These are phyloP conservation scores for Cordyceps militaris DNA, from an alignment of 2,329 filamentous ascomycete species.

Conservation along the genomic window DNA sequence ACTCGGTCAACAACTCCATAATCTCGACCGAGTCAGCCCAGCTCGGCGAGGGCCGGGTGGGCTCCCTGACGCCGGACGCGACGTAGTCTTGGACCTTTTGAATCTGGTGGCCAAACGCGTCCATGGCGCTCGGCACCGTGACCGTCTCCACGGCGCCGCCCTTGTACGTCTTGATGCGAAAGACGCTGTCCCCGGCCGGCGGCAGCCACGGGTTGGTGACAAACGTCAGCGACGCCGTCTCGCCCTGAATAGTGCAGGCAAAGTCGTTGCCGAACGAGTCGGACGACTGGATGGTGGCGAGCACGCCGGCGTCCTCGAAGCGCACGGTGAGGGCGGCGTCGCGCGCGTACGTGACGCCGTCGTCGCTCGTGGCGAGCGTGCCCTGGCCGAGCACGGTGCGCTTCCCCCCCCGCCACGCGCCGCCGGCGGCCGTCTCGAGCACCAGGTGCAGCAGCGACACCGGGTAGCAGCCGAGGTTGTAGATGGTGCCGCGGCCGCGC, in stretches of 20 bases:
- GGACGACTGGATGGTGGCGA: slow-evolving; percentile 22
- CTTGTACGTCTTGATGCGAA: slow-evolving; percentile 20
- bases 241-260: slow-evolving; percentile 19
- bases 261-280: slow-evolving; percentile 23
- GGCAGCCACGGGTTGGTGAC: slow-evolving; percentile 24
- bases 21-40: slow-evolving; percentile 22
- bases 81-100: slow-evolving; percentile 20
- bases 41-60: slow-evolving; percentile 19
- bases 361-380: slow-evolving; percentile 18
- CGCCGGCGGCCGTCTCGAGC: slow-evolving; percentile 20
- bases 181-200: slow-evolving; percentile 19
- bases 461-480: slow-evolving; percentile 24
- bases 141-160: slow-evolving; percentile 16
- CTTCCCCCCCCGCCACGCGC: slow-evolving; percentile 11
- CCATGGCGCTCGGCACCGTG: slow-evolving; percentile 17
- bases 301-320: slow-evolving; percentile 19
- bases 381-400: slow-evolving; percentile 19
- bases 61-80: slow-evolving; percentile 16
- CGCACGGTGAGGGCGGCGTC: slow-evolving; percentile 20
- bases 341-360: slow-evolving; percentile 16
- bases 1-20: slow-evolving; percentile 22
- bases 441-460: slow-evolving; percentile 22
- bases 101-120: slow-evolving; percentile 22
- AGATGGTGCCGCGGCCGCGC: slow-evolving; percentile 23
- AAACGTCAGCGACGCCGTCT: slow-evolving; percentile 20